Evolutionary conservation across 1,284 basidiomycete genomes (phyloP).

Genomic region (Rhizopogon parksii): DNA sequence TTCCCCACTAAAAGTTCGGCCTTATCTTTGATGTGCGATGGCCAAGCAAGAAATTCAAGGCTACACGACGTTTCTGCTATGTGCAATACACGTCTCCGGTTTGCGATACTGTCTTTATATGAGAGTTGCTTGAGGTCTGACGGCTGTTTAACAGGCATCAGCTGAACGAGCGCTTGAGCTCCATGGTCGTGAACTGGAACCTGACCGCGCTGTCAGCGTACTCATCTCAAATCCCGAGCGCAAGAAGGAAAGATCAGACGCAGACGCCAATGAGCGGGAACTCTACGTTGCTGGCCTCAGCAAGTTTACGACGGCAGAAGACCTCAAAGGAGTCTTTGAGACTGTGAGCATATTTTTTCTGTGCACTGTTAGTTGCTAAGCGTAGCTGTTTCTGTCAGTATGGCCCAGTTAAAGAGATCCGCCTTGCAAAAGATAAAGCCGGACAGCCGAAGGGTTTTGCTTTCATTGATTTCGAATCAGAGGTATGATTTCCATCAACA

Average conservation of each 20-base stretch:
- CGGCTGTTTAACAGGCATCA: conserved; percentile 39
- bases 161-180: conserved; percentile 76
- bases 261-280: conserved; percentile 74
- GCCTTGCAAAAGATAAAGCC: conserved; percentile 69
- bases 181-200: conserved; percentile 69
- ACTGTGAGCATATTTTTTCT: conserved; percentile 39
- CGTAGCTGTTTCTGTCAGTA: conserved; percentile 45
- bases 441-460: conserved; percentile 82
- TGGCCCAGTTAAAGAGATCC: conserved; percentile 73
- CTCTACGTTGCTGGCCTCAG: conserved; percentile 81
- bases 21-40: conserved; percentile 91
- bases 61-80: conserved; percentile 89
- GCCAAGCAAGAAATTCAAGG: conserved; percentile 96
- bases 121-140: neutral
- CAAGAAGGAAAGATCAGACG: conserved; percentile 84
- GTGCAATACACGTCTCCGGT: conserved; percentile 85
- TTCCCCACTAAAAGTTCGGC: conserved; percentile 58
- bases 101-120: conserved; percentile 23
- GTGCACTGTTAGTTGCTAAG: conserved; percentile 6
- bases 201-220: conserved; percentile 66
- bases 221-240: conserved; percentile 87
- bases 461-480: conserved; percentile 85
- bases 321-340: conserved; percentile 72
- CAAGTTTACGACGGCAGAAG: conserved; percentile 65
- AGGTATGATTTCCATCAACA: conserved; percentile 40